A percentile compares a stretch with the other conserved stretches of the same genome.
Conservation (phyloP, 2,329 filamentous ascomycete species). For the Neocucurbitaria cava region DNA sequence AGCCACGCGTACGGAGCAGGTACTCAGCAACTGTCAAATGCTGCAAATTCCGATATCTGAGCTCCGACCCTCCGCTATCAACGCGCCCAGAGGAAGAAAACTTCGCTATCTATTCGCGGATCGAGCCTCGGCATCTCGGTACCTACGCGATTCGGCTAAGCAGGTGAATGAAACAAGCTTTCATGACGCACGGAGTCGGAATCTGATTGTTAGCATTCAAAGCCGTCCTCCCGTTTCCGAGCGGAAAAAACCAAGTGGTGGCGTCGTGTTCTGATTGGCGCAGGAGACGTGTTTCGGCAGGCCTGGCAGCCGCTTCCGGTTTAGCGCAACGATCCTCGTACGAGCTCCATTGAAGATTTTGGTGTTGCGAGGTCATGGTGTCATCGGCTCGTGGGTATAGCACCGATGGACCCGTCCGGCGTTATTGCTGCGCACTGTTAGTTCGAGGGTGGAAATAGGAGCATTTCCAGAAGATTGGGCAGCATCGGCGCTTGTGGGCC, state of each 20-base stretch:
- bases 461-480: background rate
- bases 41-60: background rate
- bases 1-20: background rate
- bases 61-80: background rate
- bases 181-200: slow-evolving; percentile 10
- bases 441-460: background rate
- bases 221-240: background rate
- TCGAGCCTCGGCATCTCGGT: slow-evolving; percentile 10
- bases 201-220: slow-evolving; percentile 6
- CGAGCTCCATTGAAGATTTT: slow-evolving; percentile 15
- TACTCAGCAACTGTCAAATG: background rate
- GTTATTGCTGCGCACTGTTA: slow-evolving; percentile 5
- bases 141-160: background rate
- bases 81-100: background rate
- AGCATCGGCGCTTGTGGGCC: background rate
- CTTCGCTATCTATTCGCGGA: background rate
- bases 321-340: slow-evolving; percentile 8
- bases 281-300: background rate
- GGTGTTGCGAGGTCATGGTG: slow-evolving; percentile 14
- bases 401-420: background rate
- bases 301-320: background rate
- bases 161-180: background rate
- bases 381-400: slow-evolving; percentile 16
- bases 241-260: background rate
- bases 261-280: background rate